phyloP scores from a whole-genome alignment of 768 basidiomycete species.

The Mycena floridula region DNA sequence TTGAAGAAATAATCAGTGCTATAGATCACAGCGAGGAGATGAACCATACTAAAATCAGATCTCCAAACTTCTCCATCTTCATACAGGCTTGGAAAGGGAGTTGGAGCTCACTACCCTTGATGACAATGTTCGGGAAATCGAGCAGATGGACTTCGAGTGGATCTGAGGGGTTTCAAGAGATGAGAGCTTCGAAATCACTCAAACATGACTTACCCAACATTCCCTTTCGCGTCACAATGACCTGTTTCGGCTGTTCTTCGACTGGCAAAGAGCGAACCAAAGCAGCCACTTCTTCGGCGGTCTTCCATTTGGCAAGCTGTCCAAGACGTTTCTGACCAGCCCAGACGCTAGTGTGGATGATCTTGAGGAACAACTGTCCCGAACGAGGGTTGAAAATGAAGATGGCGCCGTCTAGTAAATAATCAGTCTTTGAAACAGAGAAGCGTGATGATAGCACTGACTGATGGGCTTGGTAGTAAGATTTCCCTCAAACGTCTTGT shows the following conservation, averaged over 20 bases:
- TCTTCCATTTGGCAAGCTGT: conserved; percentile 99
- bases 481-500: conserved; percentile 99
- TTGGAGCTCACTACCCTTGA: conserved; percentile 97
- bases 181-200: too few species aligned
- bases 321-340: conserved; percentile 99
- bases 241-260: conserved; percentile 99
- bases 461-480: conserved; percentile 99
- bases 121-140: conserved; percentile 99
- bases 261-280: conserved; percentile 97
- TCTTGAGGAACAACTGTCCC: conserved; percentile 96
- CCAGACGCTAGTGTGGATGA: conserved; percentile 99
- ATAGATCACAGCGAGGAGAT: background rate
- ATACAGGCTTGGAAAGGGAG: conserved; percentile 99
- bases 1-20: conserved; percentile 5
- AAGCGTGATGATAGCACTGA: conserved; percentile 28
- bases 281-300: conserved; percentile 99
- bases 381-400: conserved; percentile 99
- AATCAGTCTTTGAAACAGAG: conserved; percentile 3
- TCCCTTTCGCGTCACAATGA: conserved; percentile 99
- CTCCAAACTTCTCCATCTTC: conserved; percentile 99
- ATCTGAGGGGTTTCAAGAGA: conserved; percentile 35
- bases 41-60: conserved; percentile 72
- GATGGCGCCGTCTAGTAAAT: conserved; percentile 73
- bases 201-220: conserved; percentile 72
- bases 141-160: conserved; percentile 97